phyloP scores from a whole-genome alignment of 2,329 filamentous ascomycete species.

The Stylonectria norvegica region DNA sequence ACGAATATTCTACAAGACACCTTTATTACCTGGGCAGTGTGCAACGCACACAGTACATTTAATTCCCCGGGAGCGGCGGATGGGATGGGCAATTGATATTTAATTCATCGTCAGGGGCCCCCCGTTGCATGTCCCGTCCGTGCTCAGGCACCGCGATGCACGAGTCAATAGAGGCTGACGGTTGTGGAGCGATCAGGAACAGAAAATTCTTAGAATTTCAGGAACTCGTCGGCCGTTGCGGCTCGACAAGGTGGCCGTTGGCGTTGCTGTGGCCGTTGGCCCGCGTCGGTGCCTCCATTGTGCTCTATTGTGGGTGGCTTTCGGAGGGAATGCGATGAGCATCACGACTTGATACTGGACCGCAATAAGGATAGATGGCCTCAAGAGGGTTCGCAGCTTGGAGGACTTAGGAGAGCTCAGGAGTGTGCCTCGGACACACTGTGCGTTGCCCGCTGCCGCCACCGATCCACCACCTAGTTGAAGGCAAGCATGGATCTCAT shows the following conservation, averaged over 20 bases:
- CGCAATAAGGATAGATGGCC: no score
- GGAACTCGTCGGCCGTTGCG: background rate
- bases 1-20: no score
- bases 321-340: background rate
- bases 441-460: no score
- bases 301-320: background rate
- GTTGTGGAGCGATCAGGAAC: background rate
- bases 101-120: background rate
- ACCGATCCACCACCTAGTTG: no score
- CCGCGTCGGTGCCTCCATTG: no score
- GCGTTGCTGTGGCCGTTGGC: background rate
- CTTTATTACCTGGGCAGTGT: no score
- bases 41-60: no score
- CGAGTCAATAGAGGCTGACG: conserved; percentile 1
- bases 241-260: background rate
- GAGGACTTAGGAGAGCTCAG: no score
- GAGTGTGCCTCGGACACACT: no score
- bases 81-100: background rate
- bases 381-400: no score
- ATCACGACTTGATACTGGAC: background rate
- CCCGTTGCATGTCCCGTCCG: background rate
- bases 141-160: background rate
- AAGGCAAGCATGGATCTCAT: no score
- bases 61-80: no score
- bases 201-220: background rate